Conservation (phyloP, 2,329 filamentous ascomycete species). For the Aureobasidium lini region DNA sequence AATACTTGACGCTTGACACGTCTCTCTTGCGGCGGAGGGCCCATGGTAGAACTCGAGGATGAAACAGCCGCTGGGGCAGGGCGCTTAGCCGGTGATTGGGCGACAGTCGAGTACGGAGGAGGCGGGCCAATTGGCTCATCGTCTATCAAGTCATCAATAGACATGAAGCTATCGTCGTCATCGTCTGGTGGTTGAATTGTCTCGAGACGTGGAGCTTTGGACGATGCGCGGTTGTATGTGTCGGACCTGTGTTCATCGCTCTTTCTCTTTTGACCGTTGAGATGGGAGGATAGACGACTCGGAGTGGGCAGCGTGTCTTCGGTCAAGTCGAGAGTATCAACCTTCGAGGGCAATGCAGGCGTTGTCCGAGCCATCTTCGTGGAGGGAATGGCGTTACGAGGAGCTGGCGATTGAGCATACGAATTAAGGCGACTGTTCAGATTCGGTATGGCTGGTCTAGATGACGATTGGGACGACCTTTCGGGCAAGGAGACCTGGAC, state of each 20-base stretch:
- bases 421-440: background rate
- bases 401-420: conserved; percentile 1
- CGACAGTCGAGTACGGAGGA: conserved; percentile 40
- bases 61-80: background rate
- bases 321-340: conserved; percentile 30
- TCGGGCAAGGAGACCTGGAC: background rate
- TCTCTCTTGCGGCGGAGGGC: background rate
- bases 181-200: background rate
- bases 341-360: conserved; percentile 14
- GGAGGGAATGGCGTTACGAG: background rate
- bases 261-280: conserved; percentile 35
- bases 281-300: conserved; percentile 4
- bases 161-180: conserved; percentile 25
- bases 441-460: background rate
- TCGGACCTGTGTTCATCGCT: conserved; percentile 34
- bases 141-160: conserved; percentile 32
- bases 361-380: background rate
- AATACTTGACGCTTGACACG: background rate
- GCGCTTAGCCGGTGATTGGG: conserved; percentile 13
- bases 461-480: background rate
- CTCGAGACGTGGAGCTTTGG: background rate
- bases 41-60: conserved; percentile 12
- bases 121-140: conserved; percentile 25
- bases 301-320: conserved; percentile 20
- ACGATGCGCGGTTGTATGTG: background rate